Evolutionary conservation across 2,329 filamentous ascomycete genomes (phyloP), one percentile per base, ranked within the genome.

Genomic region (Sarocladium oryzae): DNA sequence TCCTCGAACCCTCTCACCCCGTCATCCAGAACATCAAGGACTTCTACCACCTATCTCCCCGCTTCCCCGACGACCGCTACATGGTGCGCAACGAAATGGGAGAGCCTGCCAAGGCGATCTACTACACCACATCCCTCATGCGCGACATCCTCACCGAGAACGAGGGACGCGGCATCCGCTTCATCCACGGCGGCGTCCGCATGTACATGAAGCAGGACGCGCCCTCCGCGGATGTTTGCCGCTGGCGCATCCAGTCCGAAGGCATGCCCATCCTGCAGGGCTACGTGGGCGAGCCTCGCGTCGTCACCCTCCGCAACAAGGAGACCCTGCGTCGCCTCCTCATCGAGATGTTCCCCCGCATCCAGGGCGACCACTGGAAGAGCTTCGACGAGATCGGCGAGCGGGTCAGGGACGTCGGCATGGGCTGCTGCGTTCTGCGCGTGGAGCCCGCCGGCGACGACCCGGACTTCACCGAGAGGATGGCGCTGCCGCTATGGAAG

Each of bases 131-230:
- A 32, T 80, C 82, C 4, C 78, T 97, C 11, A 86, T 89, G 20
- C 86, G 90, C 28, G 86, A 92, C 57, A 93, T 99, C 51, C 78
- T 99, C 3, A 81, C 78, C 3, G 79, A 86, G 63, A 99, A 99
- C 66, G 90, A 96, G 68, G 88, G 89, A 38, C 85, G 87, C 24
- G 90, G 90, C 41, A 85, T 97, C 69, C 95, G 93, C 66, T 96
- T 99, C 64, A 88, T 99, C 48, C 93, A 99, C 69, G 92, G 87
- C 49, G 93, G 93, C 56, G 91, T 99, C 30, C 95, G 95, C 72
- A 97, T 97, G 89, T 99, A 95, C 66, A 93, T 97, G 76, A 96
- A 95, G 74, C 92, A 97, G 68, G 90, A 96, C 63, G 86, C 89
- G 0, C 91, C 95, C 54, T 87, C 85, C 4, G 84, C 86, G 32